These are phyloP conservation scores for Myxozyma vanderwaltii DNA, from an alignment of 805 yeast species.

Conservation along the genomic window DNA sequence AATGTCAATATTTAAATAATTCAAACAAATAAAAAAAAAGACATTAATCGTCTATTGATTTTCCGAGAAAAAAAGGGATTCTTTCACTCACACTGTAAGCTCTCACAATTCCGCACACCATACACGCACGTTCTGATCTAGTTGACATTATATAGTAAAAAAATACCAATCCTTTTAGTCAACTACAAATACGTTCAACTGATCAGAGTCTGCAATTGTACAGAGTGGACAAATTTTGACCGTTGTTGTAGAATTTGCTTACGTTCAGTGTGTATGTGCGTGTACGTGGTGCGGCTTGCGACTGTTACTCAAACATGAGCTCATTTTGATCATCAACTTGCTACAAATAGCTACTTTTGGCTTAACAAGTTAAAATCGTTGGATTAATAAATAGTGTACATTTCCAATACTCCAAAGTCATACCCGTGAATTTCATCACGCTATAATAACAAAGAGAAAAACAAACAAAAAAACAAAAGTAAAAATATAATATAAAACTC, in stretches of 20 bases:
- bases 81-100: slow-evolving; percentile 58
- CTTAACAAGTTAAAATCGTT: too few relatives aligned
- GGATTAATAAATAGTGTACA: background rate
- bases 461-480: background rate
- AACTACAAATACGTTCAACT: too few relatives aligned
- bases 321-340: too few relatives aligned
- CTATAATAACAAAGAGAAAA: background rate
- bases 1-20: background rate
- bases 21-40: too few relatives aligned
- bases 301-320: too few relatives aligned
- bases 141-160: background rate
- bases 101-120: slow-evolving; percentile 93
- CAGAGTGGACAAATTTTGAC: background rate
- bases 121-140: slow-evolving; percentile 86
- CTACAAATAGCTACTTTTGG: too few relatives aligned
- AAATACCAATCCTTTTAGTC: too few relatives aligned
- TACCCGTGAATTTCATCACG: background rate
- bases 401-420: slow-evolving; percentile 1
- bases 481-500: background rate
- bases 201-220: too few relatives aligned
- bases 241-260: background rate
- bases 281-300: too few relatives aligned
- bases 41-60: too few relatives aligned
- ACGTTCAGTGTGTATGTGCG: too few relatives aligned
- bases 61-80: background rate